Evolutionary conservation across 1,139 yeast genomes (phyloP), one percentile per base, ranked within the genome.

Genomic region (Debaryomycetaceae sp.): DNA sequence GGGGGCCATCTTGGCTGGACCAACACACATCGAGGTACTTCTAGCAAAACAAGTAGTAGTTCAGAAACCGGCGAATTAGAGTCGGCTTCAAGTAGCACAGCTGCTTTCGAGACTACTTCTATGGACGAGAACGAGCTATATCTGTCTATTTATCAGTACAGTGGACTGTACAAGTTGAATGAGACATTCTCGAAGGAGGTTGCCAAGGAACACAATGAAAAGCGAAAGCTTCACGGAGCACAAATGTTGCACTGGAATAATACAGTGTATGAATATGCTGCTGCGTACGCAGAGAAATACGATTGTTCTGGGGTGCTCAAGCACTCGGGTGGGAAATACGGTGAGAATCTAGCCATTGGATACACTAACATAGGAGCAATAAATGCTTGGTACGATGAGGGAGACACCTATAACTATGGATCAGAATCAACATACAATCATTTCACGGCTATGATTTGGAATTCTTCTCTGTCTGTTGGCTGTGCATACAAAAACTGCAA

Each of bases 401-500:
- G 68, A 4, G 33, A 42, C 3, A 36, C 45, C 7, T 68, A 65
- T 49, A 41, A 43, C 35, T 68, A 59, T 44, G 57, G 55, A 2
- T 45, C 60, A 15, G 62, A 61, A 30, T 36, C 42, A 24, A 43
- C 52, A 11, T 66, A 59, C 42, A 61, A 67, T 44, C 76, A 70
- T 54, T 70, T 70, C 54, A 70, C 76, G 7, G 71, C 67, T 35
- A 45, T 70, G 44, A 51, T 70, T 22, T 70, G 76, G 75, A 65
- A 65, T 44, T 43, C 50, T 29, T 58, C 73, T 31, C 50, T 55
- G 36, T 51, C 58, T 36, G 35, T 70, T 16, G 75, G 73, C 2
- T 70, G 76, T 53, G 72, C 72, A 15, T 50, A 50, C 47, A 67
- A 63, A 50, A 56, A 59, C 42, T 70, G 77, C 41, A 72, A 70